Base-by-base conservation (phyloP, 495 filamentous ascomycete species). In the Lineolata rhizophorae region DNA sequence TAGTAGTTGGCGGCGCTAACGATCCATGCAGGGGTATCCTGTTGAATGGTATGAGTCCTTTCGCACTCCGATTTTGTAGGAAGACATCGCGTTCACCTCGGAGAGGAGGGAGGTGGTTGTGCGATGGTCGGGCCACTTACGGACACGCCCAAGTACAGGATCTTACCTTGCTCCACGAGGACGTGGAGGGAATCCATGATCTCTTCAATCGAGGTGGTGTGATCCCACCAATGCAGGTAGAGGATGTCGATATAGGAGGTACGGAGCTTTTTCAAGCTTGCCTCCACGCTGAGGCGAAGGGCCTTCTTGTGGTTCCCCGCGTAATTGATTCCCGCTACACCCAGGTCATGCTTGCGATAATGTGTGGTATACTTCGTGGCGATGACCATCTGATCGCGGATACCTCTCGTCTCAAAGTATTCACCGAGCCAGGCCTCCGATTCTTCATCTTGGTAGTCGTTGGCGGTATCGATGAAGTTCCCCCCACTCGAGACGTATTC, bases 371-470 rank as follows among this genome's bases (percentile, higher is more conserved):
- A 84, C 47, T 81, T 81, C 15, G 77, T 82, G 0, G 75, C 73
- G 29, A 82, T 52, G 35, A 85, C 72, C 21, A 77, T 60, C 35
- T 69, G 49, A 35, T 76, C 69, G 1, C 72, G 60, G 20, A 56
- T 58, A 2, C 48, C 46, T 14, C 60, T 52, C 18, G 45, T 18
- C 1, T 49, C 53, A 60, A 83, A 66, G 76, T 76, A 83, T 36
- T 83, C 77, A 16, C 78, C 77, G 32, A 87, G 57, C 72, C 71
- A 80, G 1, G 37, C 41, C 48, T 85, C 77, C 6, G 70, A 74
- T 36, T 81, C 55, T 40, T 69, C 76, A 34, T 52, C 52, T 40
- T 83, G 73, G 53, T 85, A 84, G 37, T 38, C 42, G 31, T 44
- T 44, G 1, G 45, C n/a, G n/a, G n/a, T n/a, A 44, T 83, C 77